phyloP scores from a whole-genome alignment of 2,329 filamentous ascomycete genomes.

The Paecilomyces fulvus region DNA sequence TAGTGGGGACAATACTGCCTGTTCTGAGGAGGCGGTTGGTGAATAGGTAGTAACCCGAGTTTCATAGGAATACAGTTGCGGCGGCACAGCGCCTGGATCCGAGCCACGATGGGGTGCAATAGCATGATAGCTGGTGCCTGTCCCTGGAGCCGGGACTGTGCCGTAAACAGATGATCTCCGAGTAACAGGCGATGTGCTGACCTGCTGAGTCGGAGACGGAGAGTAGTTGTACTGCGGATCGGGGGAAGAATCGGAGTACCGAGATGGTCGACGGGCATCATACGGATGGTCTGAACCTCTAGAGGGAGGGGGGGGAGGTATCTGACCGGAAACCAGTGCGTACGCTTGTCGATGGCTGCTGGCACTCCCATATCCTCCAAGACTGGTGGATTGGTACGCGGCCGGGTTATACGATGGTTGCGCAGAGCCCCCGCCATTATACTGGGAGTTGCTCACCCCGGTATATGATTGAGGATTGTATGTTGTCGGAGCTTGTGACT shows the following conservation, averaged over 20 bases:
- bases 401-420: constrained; percentile 44
- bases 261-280: constrained; percentile 24
- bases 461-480: constrained; percentile 66
- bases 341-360: constrained; percentile 14
- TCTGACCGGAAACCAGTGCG: constrained; percentile 4
- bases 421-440: constrained; percentile 15
- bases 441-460: constrained; percentile 15
- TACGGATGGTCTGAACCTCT: constrained; percentile 31
- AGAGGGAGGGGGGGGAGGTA: constrained; percentile 31
- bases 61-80: constrained; percentile 15
- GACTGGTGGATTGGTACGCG: constrained; percentile 35
- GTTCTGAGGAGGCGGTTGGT: constrained; percentile 15
- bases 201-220: constrained; percentile 14
- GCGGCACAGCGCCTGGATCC: constrained; percentile 12
- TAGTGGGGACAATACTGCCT: constrained; percentile 7
- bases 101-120: constrained; percentile 12
- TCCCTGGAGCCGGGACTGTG: constrained; percentile 13
- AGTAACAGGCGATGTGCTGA: constrained; percentile 16
- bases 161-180: constrained; percentile 21
- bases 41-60: constrained; percentile 16
- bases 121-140: constrained; percentile 14
- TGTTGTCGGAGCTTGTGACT: constrained; percentile 40
- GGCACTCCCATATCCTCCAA: constrained; percentile 20
- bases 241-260: constrained; percentile 16
- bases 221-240: constrained; percentile 19